Conservation (phyloP, 306 rosid genomes). For the Trifolium pratense region DNA sequence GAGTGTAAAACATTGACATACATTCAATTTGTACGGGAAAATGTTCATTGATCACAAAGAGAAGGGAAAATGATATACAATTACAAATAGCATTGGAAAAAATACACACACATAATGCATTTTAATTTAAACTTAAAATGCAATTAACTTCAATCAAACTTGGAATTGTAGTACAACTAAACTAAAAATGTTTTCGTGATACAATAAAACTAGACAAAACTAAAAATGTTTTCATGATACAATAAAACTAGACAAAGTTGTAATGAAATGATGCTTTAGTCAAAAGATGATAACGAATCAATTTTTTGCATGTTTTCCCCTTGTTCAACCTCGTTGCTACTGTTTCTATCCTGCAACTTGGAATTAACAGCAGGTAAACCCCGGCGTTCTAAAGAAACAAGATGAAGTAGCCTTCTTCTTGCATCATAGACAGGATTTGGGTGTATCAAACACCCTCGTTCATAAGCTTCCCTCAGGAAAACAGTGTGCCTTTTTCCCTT, state of each 20-base stretch:
- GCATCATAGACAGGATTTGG: conserved; percentile 81
- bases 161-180: not conserved
- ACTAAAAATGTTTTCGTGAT: not conserved
- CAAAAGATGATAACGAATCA: conserved; percentile 38
- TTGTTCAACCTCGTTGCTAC: conserved; percentile 42
- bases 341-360: conserved; percentile 45
- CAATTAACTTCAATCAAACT: conserved; percentile 1
- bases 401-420: conserved; percentile 84
- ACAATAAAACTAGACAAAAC: not conserved
- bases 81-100: not conserved
- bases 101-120: not conserved
- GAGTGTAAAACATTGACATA: conserved; percentile 10
- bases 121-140: conserved; percentile 23
- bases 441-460: conserved; percentile 73
- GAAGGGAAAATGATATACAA: not conserved
- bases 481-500: conserved; percentile 91
- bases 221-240: not conserved
- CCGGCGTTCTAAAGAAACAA: conserved; percentile 66
- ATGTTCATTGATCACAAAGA: not conserved
- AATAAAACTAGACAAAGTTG: not conserved
- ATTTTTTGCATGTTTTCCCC: conserved; percentile 35
- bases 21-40: conserved; percentile 10
- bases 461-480: conserved; percentile 93
- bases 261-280: conserved; percentile 19
- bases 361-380: conserved; percentile 58